These are phyloP conservation scores for Suillus tomentosus DNA, from an alignment of 768 basidiomycete species.

Conservation along the genomic window DNA sequence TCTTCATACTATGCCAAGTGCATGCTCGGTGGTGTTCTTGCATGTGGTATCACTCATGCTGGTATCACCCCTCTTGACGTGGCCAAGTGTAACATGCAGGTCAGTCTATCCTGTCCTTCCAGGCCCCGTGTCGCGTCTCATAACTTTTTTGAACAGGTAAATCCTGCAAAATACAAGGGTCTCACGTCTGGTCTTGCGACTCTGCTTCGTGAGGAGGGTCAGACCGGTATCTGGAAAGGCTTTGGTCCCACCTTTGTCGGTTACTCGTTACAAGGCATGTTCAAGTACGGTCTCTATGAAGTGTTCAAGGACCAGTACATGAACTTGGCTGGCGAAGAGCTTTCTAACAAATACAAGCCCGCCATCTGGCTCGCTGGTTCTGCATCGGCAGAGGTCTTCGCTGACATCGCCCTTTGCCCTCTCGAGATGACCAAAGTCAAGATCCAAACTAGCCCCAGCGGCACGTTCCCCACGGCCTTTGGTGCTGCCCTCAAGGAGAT, in stretches of 20 bases:
- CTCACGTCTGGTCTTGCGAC: conserved; percentile 60
- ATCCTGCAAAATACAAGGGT: conserved; percentile 74
- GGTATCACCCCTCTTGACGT: conserved; percentile 88
- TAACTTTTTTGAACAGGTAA: conserved; percentile 50
- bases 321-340: conserved; percentile 87
- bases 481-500: conserved; percentile 71
- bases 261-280: conserved; percentile 95
- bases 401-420: conserved; percentile 94
- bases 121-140: not conserved
- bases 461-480: conserved; percentile 79
- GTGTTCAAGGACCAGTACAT: conserved; percentile 93
- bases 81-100: conserved; percentile 93
- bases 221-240: conserved; percentile 91
- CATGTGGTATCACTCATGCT: conserved; percentile 87
- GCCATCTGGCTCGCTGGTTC: conserved; percentile 93
- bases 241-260: conserved; percentile 92
- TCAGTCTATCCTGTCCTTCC: conserved; percentile 27
- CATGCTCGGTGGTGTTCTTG: conserved; percentile 85
- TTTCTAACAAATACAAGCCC: conserved; percentile 78
- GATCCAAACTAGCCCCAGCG: conserved; percentile 75
- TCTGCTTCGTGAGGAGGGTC: conserved; percentile 79
- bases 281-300: conserved; percentile 99
- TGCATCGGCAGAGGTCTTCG: conserved; percentile 93
- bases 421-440: conserved; percentile 94
- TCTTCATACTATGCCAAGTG: conserved; percentile 78